A percentile compares a stretch with the other conserved stretches of the same genome.
Evolutionary conservation across 2,329 filamentous ascomycete species (phyloP).

Genomic region (Aspergillus fischeri): DNA sequence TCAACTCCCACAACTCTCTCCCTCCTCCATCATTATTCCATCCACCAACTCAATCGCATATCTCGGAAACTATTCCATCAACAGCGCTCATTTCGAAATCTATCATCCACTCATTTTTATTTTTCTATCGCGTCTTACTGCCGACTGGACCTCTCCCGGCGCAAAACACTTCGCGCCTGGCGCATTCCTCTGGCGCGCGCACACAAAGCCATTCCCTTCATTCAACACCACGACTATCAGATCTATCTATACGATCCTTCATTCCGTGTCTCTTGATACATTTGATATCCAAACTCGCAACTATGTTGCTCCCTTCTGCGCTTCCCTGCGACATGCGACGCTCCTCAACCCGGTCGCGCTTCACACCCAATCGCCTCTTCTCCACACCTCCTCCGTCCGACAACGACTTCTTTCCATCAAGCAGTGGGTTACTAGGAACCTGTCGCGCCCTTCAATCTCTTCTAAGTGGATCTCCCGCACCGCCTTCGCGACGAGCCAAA

Average conservation of each 20-base stretch:
- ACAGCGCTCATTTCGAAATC: constrained; percentile 20
- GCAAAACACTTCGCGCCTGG: constrained; percentile 22
- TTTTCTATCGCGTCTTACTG: constrained; percentile 12
- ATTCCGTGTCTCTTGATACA: background rate
- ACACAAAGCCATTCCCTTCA: constrained; percentile 19
- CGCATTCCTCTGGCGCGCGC: constrained; percentile 4
- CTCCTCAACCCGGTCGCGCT: constrained; percentile 28
- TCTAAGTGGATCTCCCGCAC: constrained; percentile 38
- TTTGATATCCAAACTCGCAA: constrained; percentile 8
- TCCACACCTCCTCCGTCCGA: constrained; percentile 38
- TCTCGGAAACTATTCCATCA: constrained; percentile 16
- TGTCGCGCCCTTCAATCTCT: constrained; percentile 42
- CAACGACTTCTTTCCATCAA: constrained; percentile 26
- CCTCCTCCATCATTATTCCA: constrained; percentile 58
- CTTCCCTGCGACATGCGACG: constrained; percentile 42
- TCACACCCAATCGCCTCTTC: constrained; percentile 33
- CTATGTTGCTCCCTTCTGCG: constrained; percentile 45
- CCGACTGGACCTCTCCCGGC: constrained; percentile 28
- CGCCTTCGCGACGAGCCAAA: constrained; percentile 32
- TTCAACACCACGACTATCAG: constrained; percentile 6
- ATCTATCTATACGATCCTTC: background rate
- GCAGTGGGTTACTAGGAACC: constrained; percentile 39
- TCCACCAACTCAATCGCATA: constrained; percentile 53
- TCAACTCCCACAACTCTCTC: constrained; percentile 11
- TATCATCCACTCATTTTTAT: constrained; percentile 15